Evolutionary conservation across 352 stramenopile species (phyloP), one percentile per base, ranked within the genome.

Genomic region (Pythium guiyangense): DNA sequence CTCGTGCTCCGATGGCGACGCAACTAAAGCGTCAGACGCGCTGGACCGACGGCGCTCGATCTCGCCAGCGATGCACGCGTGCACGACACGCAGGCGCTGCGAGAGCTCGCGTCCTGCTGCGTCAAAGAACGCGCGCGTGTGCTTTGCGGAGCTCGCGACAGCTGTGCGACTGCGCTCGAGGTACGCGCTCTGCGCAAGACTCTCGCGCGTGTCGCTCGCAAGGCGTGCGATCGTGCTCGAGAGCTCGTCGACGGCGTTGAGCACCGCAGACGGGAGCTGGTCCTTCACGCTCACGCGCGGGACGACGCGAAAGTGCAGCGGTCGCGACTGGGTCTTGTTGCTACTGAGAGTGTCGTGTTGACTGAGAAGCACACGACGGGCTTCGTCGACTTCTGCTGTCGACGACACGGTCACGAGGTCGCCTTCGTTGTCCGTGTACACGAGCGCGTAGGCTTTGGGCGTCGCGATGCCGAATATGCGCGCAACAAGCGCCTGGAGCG

Each of bases 341-440:
- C 12, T 6, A 6, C 12, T 18, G 11, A 1, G 5, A 18, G 11
- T 4, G 6, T 9, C 1, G 17, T 18, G 5, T 6, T 6, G 4
- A 62, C 57, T 10, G 75, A 47, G 46, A 83, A 69, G 37, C 42
- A 90, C 75, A 46, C 69, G 73, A 20, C 70, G 71, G 12, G 82
- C 82, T 40, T 92, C 82, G 18, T 57, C 47, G 37, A 90, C 69
- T 61, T 92, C 82, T 9, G 67, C 59, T 14, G 68, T 51, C 52
- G 68, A 83, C 45, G 64, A 68, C 6, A 90, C 60, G 12, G 79
- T 90, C 34, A 92, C 67, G 34, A 84, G 61, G 51, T 92, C 81
- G 39, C 77, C 70, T 47, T 92, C 81, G 18, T 89, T 70, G 59
- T 92, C 81, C 42, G 70, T 73, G 70, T 90, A 92, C 49, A 88